These are phyloP conservation scores for Pseudocercospora pini-densiflorae DNA, from an alignment of 2,329 filamentous ascomycete genomes.

Conservation along the genomic window DNA sequence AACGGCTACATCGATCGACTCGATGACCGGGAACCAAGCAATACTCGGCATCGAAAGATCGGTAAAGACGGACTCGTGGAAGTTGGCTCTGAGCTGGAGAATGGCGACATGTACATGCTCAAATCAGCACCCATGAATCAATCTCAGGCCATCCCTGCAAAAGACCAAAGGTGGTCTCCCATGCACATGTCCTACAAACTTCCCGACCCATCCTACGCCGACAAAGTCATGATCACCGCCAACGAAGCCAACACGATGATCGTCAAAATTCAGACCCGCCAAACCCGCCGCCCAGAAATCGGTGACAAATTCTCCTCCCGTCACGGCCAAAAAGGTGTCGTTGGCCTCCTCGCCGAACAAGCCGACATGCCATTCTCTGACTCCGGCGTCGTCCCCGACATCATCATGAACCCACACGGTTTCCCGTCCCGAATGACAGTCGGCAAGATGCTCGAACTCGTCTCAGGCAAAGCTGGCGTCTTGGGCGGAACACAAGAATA, in stretches of 20 bases:
- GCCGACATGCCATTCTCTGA: constrained; percentile 98
- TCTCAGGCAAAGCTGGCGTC: constrained; percentile 92
- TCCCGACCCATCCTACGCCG: constrained; percentile 74
- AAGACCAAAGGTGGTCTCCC: constrained; percentile 37
- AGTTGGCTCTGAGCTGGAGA: constrained; percentile 78
- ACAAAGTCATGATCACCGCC: constrained; percentile 93
- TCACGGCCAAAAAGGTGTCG: constrained; percentile 97
- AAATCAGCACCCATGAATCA: constrained; percentile 85
- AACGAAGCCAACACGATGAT: constrained; percentile 85
- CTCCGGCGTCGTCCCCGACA: constrained; percentile 87
- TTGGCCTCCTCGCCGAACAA: constrained; percentile 94
- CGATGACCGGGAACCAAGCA: constrained; percentile 60
- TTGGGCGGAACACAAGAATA: constrained; percentile 85
- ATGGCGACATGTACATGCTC: constrained; percentile 86
- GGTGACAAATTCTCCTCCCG: constrained; percentile 99
- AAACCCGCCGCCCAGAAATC: constrained; percentile 91
- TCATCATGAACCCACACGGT: constrained; percentile 99
- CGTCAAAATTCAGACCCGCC: constrained; percentile 94
- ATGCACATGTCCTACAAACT: constrained; percentile 65
- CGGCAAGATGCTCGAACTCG: constrained; percentile 92
- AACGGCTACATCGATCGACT: constrained; percentile 72
- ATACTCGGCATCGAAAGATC: constrained; percentile 67
- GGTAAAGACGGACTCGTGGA: constrained; percentile 87
- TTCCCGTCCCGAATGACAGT: constrained; percentile 99
- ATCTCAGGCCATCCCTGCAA: constrained; percentile 51